A percentile compares a stretch with the other conserved stretches of the same genome.
phyloP scores from a whole-genome alignment of 805 yeast species.

The Sungouiozyma intestinalis region DNA sequence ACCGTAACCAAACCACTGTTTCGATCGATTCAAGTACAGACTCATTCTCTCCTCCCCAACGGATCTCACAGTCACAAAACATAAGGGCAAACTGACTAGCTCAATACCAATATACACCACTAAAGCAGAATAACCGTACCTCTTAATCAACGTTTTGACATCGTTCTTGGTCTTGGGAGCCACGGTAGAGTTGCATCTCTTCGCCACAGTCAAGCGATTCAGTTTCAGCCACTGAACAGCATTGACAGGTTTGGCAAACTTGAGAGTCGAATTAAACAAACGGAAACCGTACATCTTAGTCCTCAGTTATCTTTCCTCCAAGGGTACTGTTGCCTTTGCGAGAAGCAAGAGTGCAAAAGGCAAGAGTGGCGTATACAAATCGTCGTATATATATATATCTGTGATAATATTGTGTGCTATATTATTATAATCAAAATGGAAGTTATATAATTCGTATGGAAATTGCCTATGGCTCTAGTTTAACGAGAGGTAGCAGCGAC shows the following conservation, averaged over 20 bases:
- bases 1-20: conserved; percentile 55
- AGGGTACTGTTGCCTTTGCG: no score
- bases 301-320: not conserved
- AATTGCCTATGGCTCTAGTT: conserved; percentile 18
- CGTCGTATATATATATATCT: no score
- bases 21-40: conserved; percentile 49
- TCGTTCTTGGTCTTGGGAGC: conserved; percentile 12
- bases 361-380: not conserved
- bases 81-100: conserved; percentile 69
- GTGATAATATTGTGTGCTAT: not conserved
- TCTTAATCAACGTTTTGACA: conserved; percentile 56
- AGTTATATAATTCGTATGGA: not conserved
- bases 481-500: conserved; percentile 96
- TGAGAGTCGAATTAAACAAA: not conserved
- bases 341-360: no score
- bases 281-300: not conserved
- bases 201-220: not conserved
- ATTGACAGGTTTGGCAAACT: not conserved
- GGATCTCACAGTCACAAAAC: conserved; percentile 74
- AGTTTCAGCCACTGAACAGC: not conserved
- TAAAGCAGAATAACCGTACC: conserved; percentile 86
- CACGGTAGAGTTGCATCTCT: not conserved
- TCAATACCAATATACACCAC: conserved; percentile 75
- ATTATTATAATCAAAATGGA: not conserved
- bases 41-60: conserved; percentile 76